These are phyloP conservation scores for Torrubiella hemipterigena DNA, from an alignment of 2,329 filamentous ascomycete species.

Conservation along the genomic window DNA sequence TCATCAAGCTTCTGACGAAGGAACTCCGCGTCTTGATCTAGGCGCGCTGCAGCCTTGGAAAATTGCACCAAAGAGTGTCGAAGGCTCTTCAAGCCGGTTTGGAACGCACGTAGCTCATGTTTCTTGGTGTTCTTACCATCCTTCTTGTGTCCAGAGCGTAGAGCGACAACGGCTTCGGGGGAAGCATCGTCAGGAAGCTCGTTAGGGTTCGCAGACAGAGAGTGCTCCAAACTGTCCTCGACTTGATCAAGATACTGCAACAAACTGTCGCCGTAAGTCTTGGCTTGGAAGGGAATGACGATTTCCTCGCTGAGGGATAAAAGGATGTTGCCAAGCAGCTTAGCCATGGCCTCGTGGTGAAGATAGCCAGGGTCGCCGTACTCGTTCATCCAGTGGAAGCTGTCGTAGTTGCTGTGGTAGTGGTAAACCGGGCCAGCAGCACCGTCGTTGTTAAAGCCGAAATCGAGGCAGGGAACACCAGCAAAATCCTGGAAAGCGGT, in stretches of 20 bases:
- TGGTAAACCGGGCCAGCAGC: slow-evolving; percentile 51
- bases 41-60: slow-evolving; percentile 25
- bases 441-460: slow-evolving; percentile 38
- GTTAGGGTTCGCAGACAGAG: slow-evolving; percentile 23
- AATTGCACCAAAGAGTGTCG: slow-evolving; percentile 24
- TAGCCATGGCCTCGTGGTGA: slow-evolving; percentile 56
- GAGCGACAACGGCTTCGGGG: slow-evolving; percentile 13
- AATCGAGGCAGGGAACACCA: slow-evolving; percentile 53
- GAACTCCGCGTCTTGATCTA: slow-evolving; percentile 32
- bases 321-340: slow-evolving; percentile 50
- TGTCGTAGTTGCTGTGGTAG: slow-evolving; percentile 89
- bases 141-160: slow-evolving; percentile 20
- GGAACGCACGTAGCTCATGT: no score
- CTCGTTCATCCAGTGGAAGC: slow-evolving; percentile 76
- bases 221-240: slow-evolving; percentile 36
- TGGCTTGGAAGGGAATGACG: slow-evolving; percentile 51
- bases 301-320: slow-evolving; percentile 49
- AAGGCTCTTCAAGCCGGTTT: slow-evolving; percentile 23
- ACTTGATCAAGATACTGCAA: slow-evolving; percentile 37
- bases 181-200: slow-evolving; percentile 11
- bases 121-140: no score
- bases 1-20: slow-evolving; percentile 29
- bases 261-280: slow-evolving; percentile 50
- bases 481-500: slow-evolving; percentile 65
- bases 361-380: slow-evolving; percentile 60